phyloP scores from a whole-genome alignment of 2,329 filamentous ascomycete species.

The Ceratocystis lukuohia region DNA sequence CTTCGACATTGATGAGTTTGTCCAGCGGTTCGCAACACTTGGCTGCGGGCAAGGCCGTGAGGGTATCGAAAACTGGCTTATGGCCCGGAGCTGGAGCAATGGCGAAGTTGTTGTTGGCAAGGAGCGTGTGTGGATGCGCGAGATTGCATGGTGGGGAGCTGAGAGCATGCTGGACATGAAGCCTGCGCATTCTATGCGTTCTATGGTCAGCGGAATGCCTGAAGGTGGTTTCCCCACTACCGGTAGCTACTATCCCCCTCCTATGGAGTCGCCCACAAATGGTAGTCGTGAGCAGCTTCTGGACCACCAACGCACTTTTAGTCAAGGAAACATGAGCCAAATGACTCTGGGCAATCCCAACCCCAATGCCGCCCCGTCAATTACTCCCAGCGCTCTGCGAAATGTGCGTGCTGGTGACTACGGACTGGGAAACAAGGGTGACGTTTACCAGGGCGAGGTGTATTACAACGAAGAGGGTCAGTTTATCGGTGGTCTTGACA shows the following conservation, averaged over 20 bases:
- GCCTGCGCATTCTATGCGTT: slow-evolving; percentile 37
- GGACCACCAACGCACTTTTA: slow-evolving; percentile 40
- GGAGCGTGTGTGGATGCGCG: slow-evolving; percentile 91
- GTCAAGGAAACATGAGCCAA: slow-evolving; percentile 44
- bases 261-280: slow-evolving; percentile 47
- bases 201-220: slow-evolving; percentile 21
- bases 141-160: slow-evolving; percentile 92
- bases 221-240: slow-evolving; percentile 60
- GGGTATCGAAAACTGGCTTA: slow-evolving; percentile 83
- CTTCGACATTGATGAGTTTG: slow-evolving; percentile 88
- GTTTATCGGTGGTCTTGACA: slow-evolving; percentile 56
- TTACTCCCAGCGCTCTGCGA: slow-evolving; percentile 44
- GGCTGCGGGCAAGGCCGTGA: slow-evolving; percentile 85
- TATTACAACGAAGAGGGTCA: slow-evolving; percentile 62
- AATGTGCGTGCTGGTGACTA: slow-evolving; percentile 62
- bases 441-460: slow-evolving; percentile 57
- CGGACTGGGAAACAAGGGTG: slow-evolving; percentile 75
- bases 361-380: slow-evolving; percentile 37
- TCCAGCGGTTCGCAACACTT: slow-evolving; percentile 63
- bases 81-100: slow-evolving; percentile 96
- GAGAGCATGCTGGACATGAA: slow-evolving; percentile 92
- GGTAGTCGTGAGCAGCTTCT: slow-evolving; percentile 62
- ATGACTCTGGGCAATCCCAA: slow-evolving; percentile 32
- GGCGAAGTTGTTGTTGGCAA: slow-evolving; percentile 85
- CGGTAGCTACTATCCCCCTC: slow-evolving; percentile 57